A percentile compares a stretch with the other conserved stretches of the same genome.
Conservation (phyloP, 306 rosid species). For the Casuarina glauca region DNA sequence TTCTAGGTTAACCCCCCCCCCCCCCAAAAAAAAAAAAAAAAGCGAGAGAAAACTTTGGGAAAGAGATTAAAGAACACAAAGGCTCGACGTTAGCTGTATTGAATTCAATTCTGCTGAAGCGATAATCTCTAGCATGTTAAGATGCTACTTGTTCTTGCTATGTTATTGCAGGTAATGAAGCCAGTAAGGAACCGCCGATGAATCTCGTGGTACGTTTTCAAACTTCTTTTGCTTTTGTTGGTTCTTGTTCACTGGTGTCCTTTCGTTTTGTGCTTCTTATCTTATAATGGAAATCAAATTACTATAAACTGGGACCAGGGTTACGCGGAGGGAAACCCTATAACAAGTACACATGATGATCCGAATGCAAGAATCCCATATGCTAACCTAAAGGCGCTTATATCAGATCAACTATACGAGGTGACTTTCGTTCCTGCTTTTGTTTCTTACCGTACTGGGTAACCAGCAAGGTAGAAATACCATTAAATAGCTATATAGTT, state of each 20-base stretch:
- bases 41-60: too few relatives aligned
- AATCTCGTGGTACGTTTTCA: background rate
- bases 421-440: background rate
- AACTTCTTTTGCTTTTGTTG: background rate
- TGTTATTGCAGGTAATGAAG: conserved; percentile 10
- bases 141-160: background rate
- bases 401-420: conserved; percentile 22
- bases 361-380: background rate
- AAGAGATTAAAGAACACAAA: too few relatives aligned
- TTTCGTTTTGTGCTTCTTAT: background rate
- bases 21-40: background rate
- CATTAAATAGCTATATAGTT: too few relatives aligned
- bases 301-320: conserved; percentile 11
- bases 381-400: conserved; percentile 13
- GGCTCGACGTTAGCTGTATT: too few relatives aligned
- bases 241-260: background rate
- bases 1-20: too few relatives aligned
- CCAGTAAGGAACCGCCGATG: background rate
- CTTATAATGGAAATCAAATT: background rate
- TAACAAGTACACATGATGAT: background rate
- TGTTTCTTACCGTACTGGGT: too few relatives aligned
- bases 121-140: background rate
- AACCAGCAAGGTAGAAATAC: too few relatives aligned
- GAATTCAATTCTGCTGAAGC: background rate
- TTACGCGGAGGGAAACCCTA: conserved; percentile 23